phyloP scores from a whole-genome alignment of 495 filamentous ascomycete genomes.

The Lindgomyces ingoldianus region DNA sequence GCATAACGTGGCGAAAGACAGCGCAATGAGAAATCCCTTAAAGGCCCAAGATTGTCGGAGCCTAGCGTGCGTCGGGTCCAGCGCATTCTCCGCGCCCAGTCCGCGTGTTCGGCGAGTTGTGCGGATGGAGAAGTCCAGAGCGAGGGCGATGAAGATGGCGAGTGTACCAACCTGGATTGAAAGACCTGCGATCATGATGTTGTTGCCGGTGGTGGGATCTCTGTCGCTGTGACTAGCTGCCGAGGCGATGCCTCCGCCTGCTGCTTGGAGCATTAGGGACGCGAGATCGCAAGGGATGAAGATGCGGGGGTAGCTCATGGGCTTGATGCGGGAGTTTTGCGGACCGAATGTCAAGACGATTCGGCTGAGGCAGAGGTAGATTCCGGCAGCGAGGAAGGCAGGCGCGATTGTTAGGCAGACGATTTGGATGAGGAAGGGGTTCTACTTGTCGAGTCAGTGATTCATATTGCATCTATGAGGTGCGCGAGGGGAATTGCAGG shows the following conservation, averaged over 20 bases:
- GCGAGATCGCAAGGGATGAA: conserved; percentile 58
- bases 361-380: conserved; percentile 58
- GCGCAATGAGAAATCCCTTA: conserved; percentile 32
- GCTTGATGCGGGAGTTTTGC: conserved; percentile 54
- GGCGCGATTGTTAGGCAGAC: conserved; percentile 59
- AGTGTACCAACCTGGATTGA: conserved; percentile 62
- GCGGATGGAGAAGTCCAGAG: conserved; percentile 39
- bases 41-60: conserved; percentile 27
- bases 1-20: conserved; percentile 38
- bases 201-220: conserved; percentile 52
- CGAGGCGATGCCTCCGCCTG: conserved; percentile 51
- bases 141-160: conserved; percentile 41
- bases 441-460: conserved; percentile 7
- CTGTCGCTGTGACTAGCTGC: conserved; percentile 39
- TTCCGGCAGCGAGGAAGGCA: conserved; percentile 59
- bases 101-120: conserved; percentile 8
- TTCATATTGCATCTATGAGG: too few species aligned
- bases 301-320: conserved; percentile 55
- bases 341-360: conserved; percentile 52
- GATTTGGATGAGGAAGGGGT: conserved; percentile 43
- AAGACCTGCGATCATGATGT: conserved; percentile 72
- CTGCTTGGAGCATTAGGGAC: conserved; percentile 54
- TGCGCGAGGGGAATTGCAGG: background rate
- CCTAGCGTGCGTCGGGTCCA: conserved; percentile 28
- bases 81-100: conserved; percentile 22